Evolutionary conservation across 2,329 filamentous ascomycete genomes (phyloP), one percentile per base, ranked within the genome.

Genomic region (Botrytis hyacinthi): DNA sequence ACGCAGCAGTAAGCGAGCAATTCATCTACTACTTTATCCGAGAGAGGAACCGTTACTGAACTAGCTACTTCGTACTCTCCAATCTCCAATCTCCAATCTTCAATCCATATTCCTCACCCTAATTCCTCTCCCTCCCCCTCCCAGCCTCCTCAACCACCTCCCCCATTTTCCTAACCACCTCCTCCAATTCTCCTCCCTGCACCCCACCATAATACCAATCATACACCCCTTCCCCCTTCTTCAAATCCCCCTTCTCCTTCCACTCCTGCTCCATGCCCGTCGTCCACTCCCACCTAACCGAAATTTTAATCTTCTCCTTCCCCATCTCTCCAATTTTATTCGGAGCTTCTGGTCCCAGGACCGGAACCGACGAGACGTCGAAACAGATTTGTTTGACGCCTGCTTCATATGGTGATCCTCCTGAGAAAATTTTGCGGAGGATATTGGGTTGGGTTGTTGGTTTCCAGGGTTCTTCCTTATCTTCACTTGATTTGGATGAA

Each of bases 111-210:
- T 40, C 9, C 10, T 16, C 5, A 44, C 48, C 51, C 14, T 54
- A 54, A 20, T 20, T 42, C 9, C 51, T 29, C 6, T 20, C 35
- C 32, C 18, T 32, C 12, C 37, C 54, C 51, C 66, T 76, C 66
- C 77, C 78, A 20, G 77, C 78, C 67, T 66, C 73, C 65, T 76
- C 73, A 44, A 79, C 73, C 35, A 79, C 74, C 8, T 77, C 75
- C 44, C 63, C 72, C 29, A 81, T 75, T 12, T 71, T 76, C 70
- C 72, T 76, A 51, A 78, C 72, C 2, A 77, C 75, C 12, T 76
- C 70, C 2, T 74, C 77, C 26, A 76, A 75, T 0, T 71, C 75
- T 35, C 75, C 76, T 57, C 57, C 74, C 71, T 29, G 51, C 22
- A 76, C 75, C 0, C 72, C 67, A 44, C 70, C 71, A 37, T 62